Evolutionary conservation across 345 rosid genomes (phyloP), one percentile per base, ranked within the genome.

Genomic region (Gynandropsis gynandra): DNA sequence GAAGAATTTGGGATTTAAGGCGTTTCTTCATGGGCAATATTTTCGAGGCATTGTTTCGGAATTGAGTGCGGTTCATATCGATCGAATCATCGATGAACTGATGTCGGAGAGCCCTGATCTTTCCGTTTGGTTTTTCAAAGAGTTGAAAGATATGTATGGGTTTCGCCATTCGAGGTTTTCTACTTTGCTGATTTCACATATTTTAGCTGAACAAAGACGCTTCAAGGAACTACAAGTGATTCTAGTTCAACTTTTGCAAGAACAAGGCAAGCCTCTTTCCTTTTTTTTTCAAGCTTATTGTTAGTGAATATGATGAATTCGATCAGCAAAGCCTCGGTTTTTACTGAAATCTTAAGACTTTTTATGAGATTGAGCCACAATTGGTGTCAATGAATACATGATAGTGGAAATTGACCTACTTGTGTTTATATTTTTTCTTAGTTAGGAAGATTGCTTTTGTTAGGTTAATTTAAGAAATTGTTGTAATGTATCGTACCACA

Each of bases 81-180:
- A 81, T 58, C 65, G 34, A 7, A 71, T 79, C 10, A 70, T 87
- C 29, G 24, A 43, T 47, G 61, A 16, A 54, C 21, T 87, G 77
- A 72, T 64, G 61, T 18, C n/a, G 33, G 68, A 69, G 41, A 66
- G 65, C 57, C 63, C 80, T 20, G 81, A 77, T 61, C 72, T 56
- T 45, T 79, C 76, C 0, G 65, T 76, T 41, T 62, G 52, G 58
- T 82, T 81, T 74, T 81, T 68, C 68, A 54, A 65, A 48, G 74
- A 59, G 62, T 43, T 82, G 75, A 82, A 56, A 64, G 73, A 66
- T 48, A 66, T 67, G 52, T 78, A 64, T 43, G 65, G 76, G 46
- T 80, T 78, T 65, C 79, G 52, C 10, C 96, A 81, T 57, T 82
- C 90, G 10, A 64, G 50, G 19, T 54, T 65, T 21, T 80, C 85